phyloP scores from a whole-genome alignment of 768 basidiomycete species.

The Russula compacta region DNA sequence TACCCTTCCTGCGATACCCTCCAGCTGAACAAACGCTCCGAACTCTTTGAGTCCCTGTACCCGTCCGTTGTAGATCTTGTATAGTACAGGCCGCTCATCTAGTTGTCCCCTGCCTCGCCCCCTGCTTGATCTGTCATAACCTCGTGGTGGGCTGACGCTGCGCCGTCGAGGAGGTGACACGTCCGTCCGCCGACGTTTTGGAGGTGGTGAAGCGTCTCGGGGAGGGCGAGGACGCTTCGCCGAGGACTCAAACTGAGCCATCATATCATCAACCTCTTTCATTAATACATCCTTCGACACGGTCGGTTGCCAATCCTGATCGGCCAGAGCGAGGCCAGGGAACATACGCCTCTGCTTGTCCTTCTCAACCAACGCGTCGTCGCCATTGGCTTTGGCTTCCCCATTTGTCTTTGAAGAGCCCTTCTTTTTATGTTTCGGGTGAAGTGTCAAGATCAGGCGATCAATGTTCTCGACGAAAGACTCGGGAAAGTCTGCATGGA shows the following conservation, averaged over 20 bases:
- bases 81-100: conserved; percentile 81
- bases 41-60: conserved; percentile 88
- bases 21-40: conserved; percentile 87
- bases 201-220: conserved; percentile 30
- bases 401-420: conserved; percentile 35
- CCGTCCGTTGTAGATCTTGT: conserved; percentile 89
- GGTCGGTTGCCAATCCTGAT: conserved; percentile 56
- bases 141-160: conserved; percentile 54
- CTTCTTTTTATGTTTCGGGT: conserved; percentile 91
- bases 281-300: conserved; percentile 71
- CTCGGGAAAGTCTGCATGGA: conserved; percentile 79
- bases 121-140: conserved; percentile 36
- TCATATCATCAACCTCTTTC: conserved; percentile 84
- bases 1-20: conserved; percentile 74
- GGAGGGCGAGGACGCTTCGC: conserved; percentile 49
- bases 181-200: conserved; percentile 54
- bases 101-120: conserved; percentile 34
- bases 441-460: conserved; percentile 87
- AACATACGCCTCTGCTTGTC: conserved; percentile 82
- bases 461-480: conserved; percentile 90
- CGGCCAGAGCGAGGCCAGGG: conserved; percentile 78
- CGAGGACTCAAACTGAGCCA: conserved; percentile 61
- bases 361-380: conserved; percentile 41
- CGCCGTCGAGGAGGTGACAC: conserved; percentile 38
- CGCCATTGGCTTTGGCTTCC: conserved; percentile 27